Evolutionary conservation across 164 flowering plant genomes (phyloP), one percentile per base, ranked within the genome.

Genomic region (Malania oleifera): DNA sequence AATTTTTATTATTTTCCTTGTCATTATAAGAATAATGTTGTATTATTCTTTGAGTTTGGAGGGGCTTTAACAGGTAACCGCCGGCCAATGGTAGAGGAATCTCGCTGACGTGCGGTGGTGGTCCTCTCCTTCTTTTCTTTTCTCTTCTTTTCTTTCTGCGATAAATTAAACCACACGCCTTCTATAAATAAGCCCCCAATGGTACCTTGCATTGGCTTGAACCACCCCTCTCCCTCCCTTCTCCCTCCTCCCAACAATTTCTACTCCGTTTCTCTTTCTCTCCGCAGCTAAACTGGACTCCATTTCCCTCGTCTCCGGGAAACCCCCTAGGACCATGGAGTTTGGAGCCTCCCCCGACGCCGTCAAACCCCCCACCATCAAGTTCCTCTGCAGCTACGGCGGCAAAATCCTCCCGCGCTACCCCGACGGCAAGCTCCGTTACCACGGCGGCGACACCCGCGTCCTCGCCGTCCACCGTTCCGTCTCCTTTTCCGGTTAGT

Each of bases 381-480:
- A 91, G 62, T 84, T 87, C 60, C 84, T 89, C 59, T 87, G 88
- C 65, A 92, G 96, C 66, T 92, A 92, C 60, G 96, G 91, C 70
- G 98, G 98, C 63, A 85, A 73, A 67, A 92, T 92, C 57, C 78
- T 85, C 25, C 98, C 98, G 31, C 95, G 98, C 66, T 59, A 75
- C 41, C 75, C 95, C 37, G 98, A 92, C 71, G 91, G 95, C 51
- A 85, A 79, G 63, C 98, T 92, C 71, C 96, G 98, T 56, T 92
- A 92, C 66, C 70, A 67, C 34, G 98, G 98, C 28, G 98, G 98
- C 17, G 76, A 82, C 17, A 92, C 91, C 39, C 83, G 98, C 23
- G 85, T 92, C 47, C 83, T 92, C 41, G 68, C 97, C 65, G 87
- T 92, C 26, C 66, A 77, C 29, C 90, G 96, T 41, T 82, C 89